Evolutionary conservation across 1,284 basidiomycete genomes (phyloP).

Genomic region (Moesziomyces parantarcticus): DNA sequence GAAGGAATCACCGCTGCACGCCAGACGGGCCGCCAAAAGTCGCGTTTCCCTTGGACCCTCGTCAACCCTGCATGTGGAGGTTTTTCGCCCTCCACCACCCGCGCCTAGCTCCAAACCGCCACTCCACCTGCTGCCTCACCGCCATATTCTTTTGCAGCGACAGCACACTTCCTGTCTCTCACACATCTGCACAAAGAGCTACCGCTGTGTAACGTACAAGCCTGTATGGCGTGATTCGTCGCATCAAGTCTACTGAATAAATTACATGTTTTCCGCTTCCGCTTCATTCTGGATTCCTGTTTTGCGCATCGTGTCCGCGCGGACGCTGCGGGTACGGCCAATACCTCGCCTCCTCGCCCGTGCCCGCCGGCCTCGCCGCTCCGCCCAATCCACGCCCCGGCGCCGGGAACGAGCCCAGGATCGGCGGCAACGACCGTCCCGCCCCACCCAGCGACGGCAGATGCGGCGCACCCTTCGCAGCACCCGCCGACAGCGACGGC

Average conservation of each 20-base stretch:
- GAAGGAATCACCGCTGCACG: neutral
- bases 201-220: no score
- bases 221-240: no score
- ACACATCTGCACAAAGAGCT: no score
- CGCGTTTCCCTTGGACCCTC: slow-evolving; percentile 1
- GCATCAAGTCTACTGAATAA: neutral
- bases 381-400: slow-evolving; percentile 15
- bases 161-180: no score
- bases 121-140: no score
- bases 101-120: no score
- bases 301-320: slow-evolving; percentile 19
- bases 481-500: slow-evolving; percentile 31
- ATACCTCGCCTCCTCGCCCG: slow-evolving; percentile 25
- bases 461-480: slow-evolving; percentile 29
- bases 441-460: slow-evolving; percentile 33
- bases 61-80: neutral
- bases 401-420: slow-evolving; percentile 39
- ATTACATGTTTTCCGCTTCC: neutral
- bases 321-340: slow-evolving; percentile 42
- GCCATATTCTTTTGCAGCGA: no score
- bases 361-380: slow-evolving; percentile 7
- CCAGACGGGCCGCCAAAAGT: neutral
- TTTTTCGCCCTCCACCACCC: no score
- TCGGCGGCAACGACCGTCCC: slow-evolving; percentile 43
- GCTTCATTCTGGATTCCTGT: slow-evolving; percentile 13